Percentiles rank a stretch among this genome's conserved stretches.
These are phyloP conservation scores for Spathaspora boniae DNA, from an alignment of 805 yeast genomes.

Conservation along the genomic window DNA sequence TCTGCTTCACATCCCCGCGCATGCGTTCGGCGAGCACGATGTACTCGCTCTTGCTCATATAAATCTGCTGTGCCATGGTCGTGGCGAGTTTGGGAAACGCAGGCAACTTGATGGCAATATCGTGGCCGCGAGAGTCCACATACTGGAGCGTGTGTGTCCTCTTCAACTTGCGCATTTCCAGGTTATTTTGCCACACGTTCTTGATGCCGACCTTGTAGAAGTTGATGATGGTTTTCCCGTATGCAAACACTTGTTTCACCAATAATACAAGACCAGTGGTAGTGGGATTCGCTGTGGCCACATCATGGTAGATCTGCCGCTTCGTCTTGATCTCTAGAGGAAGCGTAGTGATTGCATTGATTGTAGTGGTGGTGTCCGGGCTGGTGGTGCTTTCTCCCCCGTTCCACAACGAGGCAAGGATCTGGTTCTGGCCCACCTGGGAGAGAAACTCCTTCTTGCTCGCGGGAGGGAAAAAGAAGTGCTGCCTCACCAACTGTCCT, in stretches of 20 bases:
- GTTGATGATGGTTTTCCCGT: constrained; percentile 42
- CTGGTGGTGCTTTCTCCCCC: background rate
- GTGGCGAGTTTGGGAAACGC: constrained; percentile 33
- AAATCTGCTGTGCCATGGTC: constrained; percentile 33
- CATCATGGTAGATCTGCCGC: constrained; percentile 22
- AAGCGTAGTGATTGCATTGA: constrained; percentile 29
- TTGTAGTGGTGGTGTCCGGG: constrained; percentile 7
- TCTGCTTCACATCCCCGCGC: constrained; percentile 9
- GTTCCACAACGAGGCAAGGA: constrained; percentile 16
- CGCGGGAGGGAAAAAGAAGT: constrained; percentile 14
- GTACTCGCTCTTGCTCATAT: constrained; percentile 35
- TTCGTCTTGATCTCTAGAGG: constrained; percentile 28
- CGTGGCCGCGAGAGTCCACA: constrained; percentile 22
- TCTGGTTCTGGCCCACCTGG: constrained; percentile 13
- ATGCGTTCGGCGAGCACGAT: no score
- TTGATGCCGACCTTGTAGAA: constrained; percentile 59
- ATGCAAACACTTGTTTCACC: constrained; percentile 37
- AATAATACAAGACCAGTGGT: constrained; percentile 7
- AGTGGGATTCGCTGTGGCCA: constrained; percentile 16
- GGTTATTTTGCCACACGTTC: constrained; percentile 49
- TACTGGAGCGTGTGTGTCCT: constrained; percentile 18
- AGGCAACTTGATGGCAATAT: constrained; percentile 25
- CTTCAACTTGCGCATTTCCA: constrained; percentile 15
- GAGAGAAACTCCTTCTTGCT: constrained; percentile 7
- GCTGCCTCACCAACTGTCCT: no score